Percentiles rank a stretch among this genome's conserved stretches.
These are phyloP conservation scores for Terana coerulea DNA, from an alignment of 768 basidiomycete species.

Conservation along the genomic window DNA sequence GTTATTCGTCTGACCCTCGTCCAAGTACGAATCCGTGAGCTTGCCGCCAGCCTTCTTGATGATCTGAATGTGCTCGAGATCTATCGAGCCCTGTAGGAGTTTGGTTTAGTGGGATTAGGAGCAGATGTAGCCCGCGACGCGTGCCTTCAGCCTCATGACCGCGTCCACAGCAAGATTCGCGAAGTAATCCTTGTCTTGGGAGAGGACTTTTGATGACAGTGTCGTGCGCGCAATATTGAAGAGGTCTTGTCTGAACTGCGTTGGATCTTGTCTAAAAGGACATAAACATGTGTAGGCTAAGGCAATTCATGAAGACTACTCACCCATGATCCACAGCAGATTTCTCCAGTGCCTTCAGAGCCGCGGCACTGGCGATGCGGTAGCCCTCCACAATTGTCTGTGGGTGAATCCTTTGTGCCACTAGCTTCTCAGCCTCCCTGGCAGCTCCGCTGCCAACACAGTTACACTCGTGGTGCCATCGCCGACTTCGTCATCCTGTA, in stretches of 20 bases:
- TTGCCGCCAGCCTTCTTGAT: conserved; percentile 99
- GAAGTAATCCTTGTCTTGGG: conserved; percentile 97
- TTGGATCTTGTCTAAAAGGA: conserved; percentile 40
- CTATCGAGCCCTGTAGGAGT: conserved; percentile 74
- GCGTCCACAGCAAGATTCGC: conserved; percentile 97
- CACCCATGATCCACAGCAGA: conserved; percentile 84
- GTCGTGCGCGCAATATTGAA: conserved; percentile 98
- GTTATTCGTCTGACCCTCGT: conserved; percentile 69
- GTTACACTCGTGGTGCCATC: conserved; percentile 93
- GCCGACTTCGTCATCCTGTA: conserved; percentile 99
- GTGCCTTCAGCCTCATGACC: conserved; percentile 83
- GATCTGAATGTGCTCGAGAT: conserved; percentile 97
- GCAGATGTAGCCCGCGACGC: neutral
- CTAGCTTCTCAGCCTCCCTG: conserved; percentile 93
- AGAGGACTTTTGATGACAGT: conserved; percentile 90
- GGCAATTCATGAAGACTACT: conserved; percentile 26
- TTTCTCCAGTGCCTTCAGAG: conserved; percentile 78
- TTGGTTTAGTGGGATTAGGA: no score
- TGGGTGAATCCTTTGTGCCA: conserved; percentile 90
- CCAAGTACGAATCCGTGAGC: conserved; percentile 95
- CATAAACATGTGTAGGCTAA: neutral
- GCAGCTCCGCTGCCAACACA: conserved; percentile 85
- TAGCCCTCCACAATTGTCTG: conserved; percentile 98
- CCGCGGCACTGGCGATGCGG: conserved; percentile 84
- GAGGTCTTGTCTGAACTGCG: conserved; percentile 80